Base-by-base conservation (phyloP, 192 early-diverging fungal species). In the Paraglomus occultum region DNA sequence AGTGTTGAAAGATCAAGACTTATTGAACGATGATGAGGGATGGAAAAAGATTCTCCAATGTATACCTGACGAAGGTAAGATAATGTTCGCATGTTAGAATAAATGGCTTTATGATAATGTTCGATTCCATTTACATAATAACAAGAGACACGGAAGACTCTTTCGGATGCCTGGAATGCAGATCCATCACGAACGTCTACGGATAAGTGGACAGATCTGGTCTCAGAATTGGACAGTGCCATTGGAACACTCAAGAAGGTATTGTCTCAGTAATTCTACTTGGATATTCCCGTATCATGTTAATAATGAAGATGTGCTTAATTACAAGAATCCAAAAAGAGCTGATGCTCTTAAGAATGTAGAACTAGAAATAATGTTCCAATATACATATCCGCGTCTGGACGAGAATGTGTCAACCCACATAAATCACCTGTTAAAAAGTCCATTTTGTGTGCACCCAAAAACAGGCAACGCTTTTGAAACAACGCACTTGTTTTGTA, bases 371-470 rank as follows among this genome's bases (percentile, higher is more conserved):
- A 91, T 95, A 66, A 83, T 91, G 64, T 89, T 99, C 67, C 95
- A 95, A 77, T 93, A 91, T 68, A 84, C 85, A 3, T 99, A 99
- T 58, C 96, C 96, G 20, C 87, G 96, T 39, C 83, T 99, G 45
- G 95, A 99, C 77, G 87, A 89, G 39, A 94, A 96, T 59, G 96
- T 99, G 22, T 88, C 93, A 1, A 91, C 87, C 14, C 87, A 91
- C 43, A 85, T 96, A 8, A 92, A 90, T 76, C 96, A 99, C 82
- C 92, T 99, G 83, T 85, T 99, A 31, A 99, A 99, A 76, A 88
- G 89, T 71, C 96, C 96, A 7, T 97, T 99, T 76, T 99, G 95
- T 79, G 89, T 96, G 20, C 96, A 99, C 71, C 96, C 96, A 18
- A 93, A 91, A 74, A 96, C 95, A 9, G 91, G 95, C 87, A 82